These are phyloP conservation scores for Starmerella bombicola DNA, from an alignment of 805 yeast species.

Conservation along the genomic window DNA sequence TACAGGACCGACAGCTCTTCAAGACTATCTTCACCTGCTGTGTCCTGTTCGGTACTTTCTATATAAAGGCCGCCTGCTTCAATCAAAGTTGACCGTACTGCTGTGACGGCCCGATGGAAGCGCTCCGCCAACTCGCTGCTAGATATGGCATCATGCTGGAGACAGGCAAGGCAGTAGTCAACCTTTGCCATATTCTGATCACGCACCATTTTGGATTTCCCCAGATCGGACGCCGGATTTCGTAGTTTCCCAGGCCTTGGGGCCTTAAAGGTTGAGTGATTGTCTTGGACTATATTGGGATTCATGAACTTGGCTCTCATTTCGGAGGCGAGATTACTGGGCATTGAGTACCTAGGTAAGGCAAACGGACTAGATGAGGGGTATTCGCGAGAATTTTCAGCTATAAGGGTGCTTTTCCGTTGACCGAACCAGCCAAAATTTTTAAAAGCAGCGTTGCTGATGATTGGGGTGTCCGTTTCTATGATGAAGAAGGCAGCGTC, in stretches of 20 bases:
- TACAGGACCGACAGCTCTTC: too few species aligned
- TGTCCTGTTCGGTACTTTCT: not conserved
- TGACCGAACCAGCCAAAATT: conserved; percentile 8
- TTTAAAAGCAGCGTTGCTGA: not conserved
- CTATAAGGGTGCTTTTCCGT: conserved; percentile 4
- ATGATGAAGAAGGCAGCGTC: conserved; percentile 10
- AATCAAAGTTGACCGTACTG: not conserved
- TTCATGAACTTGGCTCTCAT: not conserved
- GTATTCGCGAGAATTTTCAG: not conserved
- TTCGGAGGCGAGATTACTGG: not conserved
- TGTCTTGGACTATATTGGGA: not conserved
- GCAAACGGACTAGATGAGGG: not conserved
- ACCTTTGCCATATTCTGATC: conserved; percentile 14
- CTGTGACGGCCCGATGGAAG: conserved; percentile 11
- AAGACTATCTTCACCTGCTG: not conserved
- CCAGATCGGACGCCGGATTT: conserved; percentile 11
- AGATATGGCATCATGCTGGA: conserved; percentile 13
- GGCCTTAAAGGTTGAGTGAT: not conserved
- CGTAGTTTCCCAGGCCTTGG: not conserved
- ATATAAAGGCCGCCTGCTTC: conserved; percentile 11
- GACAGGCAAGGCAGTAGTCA: conserved; percentile 17
- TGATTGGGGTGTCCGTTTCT: conserved; percentile 4
- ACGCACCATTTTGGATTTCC: conserved; percentile 1
- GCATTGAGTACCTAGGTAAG: not conserved
- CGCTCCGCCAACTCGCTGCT: conserved; percentile 15